Evolutionary conservation across 306 rosid genomes (phyloP), one percentile per base, ranked within the genome.

Genomic region (Prunus mira): DNA sequence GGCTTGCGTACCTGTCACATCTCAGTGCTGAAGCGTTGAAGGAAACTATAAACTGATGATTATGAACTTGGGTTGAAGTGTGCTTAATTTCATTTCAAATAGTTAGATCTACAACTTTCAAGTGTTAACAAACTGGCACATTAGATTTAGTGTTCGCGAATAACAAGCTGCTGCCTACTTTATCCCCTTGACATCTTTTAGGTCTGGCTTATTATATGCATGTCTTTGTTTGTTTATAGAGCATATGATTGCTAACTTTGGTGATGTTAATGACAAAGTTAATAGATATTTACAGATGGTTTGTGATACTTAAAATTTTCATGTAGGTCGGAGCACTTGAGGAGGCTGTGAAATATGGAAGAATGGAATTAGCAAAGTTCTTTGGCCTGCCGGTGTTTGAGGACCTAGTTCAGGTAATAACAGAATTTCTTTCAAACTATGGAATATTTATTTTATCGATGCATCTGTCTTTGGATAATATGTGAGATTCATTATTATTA

Each of bases 271-370:
- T 57, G 67, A 28, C 43, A 28, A 27, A 62, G 67, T 62, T 43
- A 22, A 14, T 47, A 27, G 69, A 65, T 34, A 65, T 20, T 6
- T 55, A 65, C 55, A 17, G 41, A 71, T 7, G 54, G 58, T 69
- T 55, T 77, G 80, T 34, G 73, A 22, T 43, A 69, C 47, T 63
- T 84, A 71, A 73, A 69, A 57, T 28, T 67, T 57, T 76, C 67
- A 56, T 76, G 69, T 78, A 96, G 99, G 92, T 86, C 69, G 99
- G 97, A 82, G 86, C 87, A 58, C 86, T 96, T 62, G 93, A 96
- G 88, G 97, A 89, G 80, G 99, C 98, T 60, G 93, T 92, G 61
- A 88, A 87, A 62, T 96, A 88, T 67, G 99, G 98, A 80, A 91
- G 98, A 79, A 80, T 78, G 46, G 88, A 96, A 75, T 76, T 96